Evolutionary conservation across 306 rosid genomes (phyloP), one percentile per base, ranked within the genome.

Genomic region (Ormosia semicastrata): DNA sequence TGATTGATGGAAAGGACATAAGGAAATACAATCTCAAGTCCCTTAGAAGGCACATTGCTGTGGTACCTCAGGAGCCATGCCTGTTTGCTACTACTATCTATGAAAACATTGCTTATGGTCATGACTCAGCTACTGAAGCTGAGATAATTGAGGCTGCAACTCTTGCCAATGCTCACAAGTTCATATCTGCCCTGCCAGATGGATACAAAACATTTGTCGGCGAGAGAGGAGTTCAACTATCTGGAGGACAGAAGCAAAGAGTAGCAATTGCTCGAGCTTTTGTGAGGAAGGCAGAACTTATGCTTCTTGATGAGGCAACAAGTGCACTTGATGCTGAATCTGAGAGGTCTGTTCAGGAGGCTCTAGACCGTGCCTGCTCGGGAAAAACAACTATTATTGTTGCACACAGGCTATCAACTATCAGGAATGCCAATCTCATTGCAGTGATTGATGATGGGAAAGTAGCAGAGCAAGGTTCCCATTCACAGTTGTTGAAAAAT

Each of bases 241-340:
- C 98, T 0, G 98, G 98, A 32, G 98, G 98, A 68, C 98, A 94
- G 67, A 94, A 92, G 86, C 98, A 94, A 50, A 88, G 98, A 84
- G 84, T 94, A 52, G 98, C 98, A 9, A 87, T 94, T 60, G 98
- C 97, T 37, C 88, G 98, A 30, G 98, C 98, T 24, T 82, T 94
- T n/a, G 65, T 88, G 71, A 84, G 97, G 80, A 92, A 88, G 77
- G 90, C 97, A 11, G 97, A 90, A 82, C 86, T 94, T 44, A 88
- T 94, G 94, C 92, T 94, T 65, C 93, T 94, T 9, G 98, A 94
- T 43, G 98, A 94, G 73, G 98, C 98, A 65, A 94, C 98, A n/a
- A 94, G 98, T 50, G 98, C 98, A 46, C 98, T 94, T 24, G 98
- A 94, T 85, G 90, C 93, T 0, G 98, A 92, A 79, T 94, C 97